A percentile compares a stretch with the other conserved stretches of the same genome.
Evolutionary conservation across 495 filamentous ascomycete species (phyloP).

Genomic region (Elasticomyces elasticus): DNA sequence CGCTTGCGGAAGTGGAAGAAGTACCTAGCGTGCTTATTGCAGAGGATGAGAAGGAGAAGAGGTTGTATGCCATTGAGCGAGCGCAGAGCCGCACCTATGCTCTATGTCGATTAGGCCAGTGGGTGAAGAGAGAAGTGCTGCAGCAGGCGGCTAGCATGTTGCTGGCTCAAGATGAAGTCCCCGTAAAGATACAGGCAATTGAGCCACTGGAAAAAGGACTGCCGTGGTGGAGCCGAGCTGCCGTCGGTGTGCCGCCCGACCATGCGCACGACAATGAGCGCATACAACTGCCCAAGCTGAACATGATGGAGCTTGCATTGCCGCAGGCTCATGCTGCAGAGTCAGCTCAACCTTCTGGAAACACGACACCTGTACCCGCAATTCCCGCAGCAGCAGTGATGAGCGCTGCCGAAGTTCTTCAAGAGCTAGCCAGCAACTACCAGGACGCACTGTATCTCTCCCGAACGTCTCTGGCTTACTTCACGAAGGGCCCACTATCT

Average conservation of each 20-base stretch:
- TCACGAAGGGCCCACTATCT: conserved; percentile 92
- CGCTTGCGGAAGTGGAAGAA: conserved; percentile 8
- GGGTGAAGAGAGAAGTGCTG: conserved; percentile 45
- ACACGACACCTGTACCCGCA: not conserved
- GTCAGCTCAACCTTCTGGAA: not conserved
- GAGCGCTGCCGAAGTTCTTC: conserved; percentile 42
- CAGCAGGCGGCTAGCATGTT: conserved; percentile 29
- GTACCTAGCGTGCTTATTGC: conserved; percentile 50
- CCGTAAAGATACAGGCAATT: conserved; percentile 34
- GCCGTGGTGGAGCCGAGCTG: conserved; percentile 16
- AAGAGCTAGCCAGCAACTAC: conserved; percentile 64
- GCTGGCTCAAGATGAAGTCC: conserved; percentile 35
- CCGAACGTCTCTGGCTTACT: conserved; percentile 90
- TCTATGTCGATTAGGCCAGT: conserved; percentile 56
- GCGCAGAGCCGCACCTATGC: conserved; percentile 57
- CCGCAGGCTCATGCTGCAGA: not conserved
- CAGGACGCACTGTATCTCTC: conserved; percentile 83
- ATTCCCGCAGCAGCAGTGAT: not conserved
- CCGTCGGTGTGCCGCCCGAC: not conserved
- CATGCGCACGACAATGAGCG: not conserved
- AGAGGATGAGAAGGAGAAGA: conserved; percentile 46
- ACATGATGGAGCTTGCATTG: not conserved
- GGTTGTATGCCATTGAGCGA: conserved; percentile 63
- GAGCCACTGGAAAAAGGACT: conserved; percentile 9
- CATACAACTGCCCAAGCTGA: not conserved